Evolutionary conservation across 495 filamentous ascomycete genomes (phyloP).

Genomic region (Usnea hakonensis): DNA sequence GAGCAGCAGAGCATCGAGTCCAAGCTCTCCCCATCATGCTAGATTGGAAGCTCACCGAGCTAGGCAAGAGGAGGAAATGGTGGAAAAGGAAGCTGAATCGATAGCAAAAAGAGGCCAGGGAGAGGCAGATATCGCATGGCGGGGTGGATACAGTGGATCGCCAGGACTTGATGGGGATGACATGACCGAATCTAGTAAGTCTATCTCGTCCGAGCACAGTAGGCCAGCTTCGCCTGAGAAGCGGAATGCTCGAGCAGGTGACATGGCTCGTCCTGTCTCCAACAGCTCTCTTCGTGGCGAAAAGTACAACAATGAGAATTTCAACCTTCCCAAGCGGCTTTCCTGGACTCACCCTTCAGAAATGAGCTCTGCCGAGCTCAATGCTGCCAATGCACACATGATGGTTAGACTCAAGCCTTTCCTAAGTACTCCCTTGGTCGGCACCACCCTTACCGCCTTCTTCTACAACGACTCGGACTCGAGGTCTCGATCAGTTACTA

Average conservation of each 20-base stretch:
- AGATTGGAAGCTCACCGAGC: conserved; percentile 28
- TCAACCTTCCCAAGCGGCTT: conserved; percentile 34
- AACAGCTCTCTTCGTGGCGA: conserved; percentile 19
- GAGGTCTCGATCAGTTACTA: conserved; percentile 68
- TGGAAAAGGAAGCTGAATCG: conserved; percentile 62
- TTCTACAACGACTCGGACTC: conserved; percentile 80
- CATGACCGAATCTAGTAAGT: conserved; percentile 16
- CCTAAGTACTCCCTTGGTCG: conserved; percentile 66
- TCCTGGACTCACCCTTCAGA: conserved; percentile 47
- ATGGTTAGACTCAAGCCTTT: conserved; percentile 86
- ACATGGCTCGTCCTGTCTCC: conserved; percentile 17
- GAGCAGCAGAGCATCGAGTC: conserved; percentile 35
- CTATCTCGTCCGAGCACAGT: conserved; percentile 15
- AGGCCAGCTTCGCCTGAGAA: conserved; percentile 19
- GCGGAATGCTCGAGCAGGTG: conserved; percentile 3
- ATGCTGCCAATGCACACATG: conserved; percentile 73
- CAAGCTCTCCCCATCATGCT: conserved; percentile 25
- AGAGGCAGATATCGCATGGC: conserved; percentile 61
- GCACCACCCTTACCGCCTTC: conserved; percentile 75
- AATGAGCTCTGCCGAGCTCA: conserved; percentile 63
- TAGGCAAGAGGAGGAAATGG: conserved; percentile 52
- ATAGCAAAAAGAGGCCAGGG: conserved; percentile 62
- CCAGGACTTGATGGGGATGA: conserved; percentile 31
- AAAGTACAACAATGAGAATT: conserved; percentile 30
- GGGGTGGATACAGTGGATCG: conserved; percentile 51